Evolutionary conservation across 164 flowering plant genomes (phyloP).

Genomic region (Stephania yunnanensis): DNA sequence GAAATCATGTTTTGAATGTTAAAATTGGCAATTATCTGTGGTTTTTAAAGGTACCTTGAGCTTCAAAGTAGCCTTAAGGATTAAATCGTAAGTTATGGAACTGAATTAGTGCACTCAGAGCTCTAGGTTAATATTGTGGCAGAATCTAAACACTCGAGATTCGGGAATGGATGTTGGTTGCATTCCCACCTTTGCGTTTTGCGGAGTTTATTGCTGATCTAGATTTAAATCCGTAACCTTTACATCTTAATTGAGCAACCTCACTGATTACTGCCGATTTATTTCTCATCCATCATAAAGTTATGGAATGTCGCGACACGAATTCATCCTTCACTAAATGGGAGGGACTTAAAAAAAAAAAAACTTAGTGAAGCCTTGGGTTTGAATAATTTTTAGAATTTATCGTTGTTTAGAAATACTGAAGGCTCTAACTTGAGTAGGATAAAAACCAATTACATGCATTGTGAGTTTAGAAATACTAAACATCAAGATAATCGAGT

Average conservation of each 20-base stretch:
- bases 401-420: background rate
- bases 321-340: background rate
- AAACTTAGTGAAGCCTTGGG: background rate
- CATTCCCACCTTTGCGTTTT: too few species aligned
- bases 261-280: background rate
- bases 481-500: too few species aligned
- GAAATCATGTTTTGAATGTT: too few species aligned
- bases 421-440: too few species aligned
- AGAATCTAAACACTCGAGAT: too few species aligned
- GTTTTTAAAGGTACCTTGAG: background rate
- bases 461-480: background rate
- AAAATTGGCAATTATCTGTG: background rate
- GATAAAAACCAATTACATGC: too few species aligned
- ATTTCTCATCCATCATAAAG: background rate
- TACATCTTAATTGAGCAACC: too few species aligned
- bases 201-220: too few species aligned
- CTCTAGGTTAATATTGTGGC: background rate
- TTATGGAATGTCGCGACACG: background rate
- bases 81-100: background rate
- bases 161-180: background rate
- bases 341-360: background rate
- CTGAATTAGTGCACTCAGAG: background rate
- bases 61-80: too few species aligned
- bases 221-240: background rate
- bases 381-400: background rate